Conservation (phyloP, 768 basidiomycete species). For the Russula virescens region DNA sequence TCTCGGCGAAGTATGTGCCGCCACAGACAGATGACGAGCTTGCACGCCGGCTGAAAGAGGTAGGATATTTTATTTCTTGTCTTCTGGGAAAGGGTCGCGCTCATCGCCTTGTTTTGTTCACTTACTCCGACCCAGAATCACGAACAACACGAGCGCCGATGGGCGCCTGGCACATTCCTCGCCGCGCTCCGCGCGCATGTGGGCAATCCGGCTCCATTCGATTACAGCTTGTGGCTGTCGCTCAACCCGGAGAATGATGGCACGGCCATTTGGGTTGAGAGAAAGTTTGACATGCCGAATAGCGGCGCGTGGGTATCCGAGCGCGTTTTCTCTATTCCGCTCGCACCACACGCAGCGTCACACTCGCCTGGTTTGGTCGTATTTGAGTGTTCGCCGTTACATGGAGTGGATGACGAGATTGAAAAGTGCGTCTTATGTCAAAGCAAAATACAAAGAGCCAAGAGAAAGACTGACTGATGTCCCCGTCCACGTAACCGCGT, state of each 20-base stretch:
- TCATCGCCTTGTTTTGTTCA: too few species aligned
- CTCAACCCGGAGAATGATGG: constrained; percentile 65
- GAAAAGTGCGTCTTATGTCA: constrained; percentile 51
- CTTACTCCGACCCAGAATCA: constrained; percentile 63
- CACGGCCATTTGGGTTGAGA: constrained; percentile 76
- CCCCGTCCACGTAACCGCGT: constrained; percentile 1
- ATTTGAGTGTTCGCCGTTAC: constrained; percentile 70
- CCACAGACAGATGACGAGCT: constrained; percentile 61
- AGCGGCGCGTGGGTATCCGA: constrained; percentile 61
- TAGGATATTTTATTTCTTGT: constrained; percentile 28
- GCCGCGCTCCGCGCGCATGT: constrained; percentile 39
- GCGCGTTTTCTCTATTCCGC: constrained; percentile 55
- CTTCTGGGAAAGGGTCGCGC: not conserved
- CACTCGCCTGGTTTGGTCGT: constrained; percentile 56
- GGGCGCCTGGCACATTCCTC: constrained; percentile 71
- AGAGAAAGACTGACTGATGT: too few species aligned
- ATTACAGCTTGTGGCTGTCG: constrained; percentile 71
- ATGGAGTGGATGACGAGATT: constrained; percentile 55
- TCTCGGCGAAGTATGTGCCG: constrained; percentile 42
- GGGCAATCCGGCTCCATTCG: constrained; percentile 31
- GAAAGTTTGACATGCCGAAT: constrained; percentile 63
- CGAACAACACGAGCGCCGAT: constrained; percentile 62
- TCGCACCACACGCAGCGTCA: constrained; percentile 29
- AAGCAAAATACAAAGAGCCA: not conserved
- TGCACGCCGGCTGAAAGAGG: constrained; percentile 63